These are phyloP conservation scores for Chlamydomonas incerta DNA, from an alignment of 139 green algal genomes.

Conservation along the genomic window DNA sequence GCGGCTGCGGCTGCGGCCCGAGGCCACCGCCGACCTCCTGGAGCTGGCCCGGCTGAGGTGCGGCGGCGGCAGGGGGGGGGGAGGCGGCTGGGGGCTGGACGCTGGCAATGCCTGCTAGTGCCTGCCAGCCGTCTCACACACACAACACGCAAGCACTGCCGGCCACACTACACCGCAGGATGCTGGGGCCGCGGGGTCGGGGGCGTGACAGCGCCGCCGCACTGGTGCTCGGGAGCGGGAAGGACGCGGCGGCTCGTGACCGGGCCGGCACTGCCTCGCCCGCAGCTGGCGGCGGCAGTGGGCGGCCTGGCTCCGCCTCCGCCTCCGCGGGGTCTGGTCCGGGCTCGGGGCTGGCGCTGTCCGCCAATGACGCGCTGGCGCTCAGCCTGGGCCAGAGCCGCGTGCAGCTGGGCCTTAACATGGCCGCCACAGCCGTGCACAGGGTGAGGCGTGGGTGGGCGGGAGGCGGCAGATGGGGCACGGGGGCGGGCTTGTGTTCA, in stretches of 20 bases:
- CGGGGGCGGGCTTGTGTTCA: background rate
- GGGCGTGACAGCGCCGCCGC: too few relatives aligned
- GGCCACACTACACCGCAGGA: too few relatives aligned
- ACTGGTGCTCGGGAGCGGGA: too few relatives aligned
- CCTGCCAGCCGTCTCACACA: too few relatives aligned
- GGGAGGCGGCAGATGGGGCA: background rate
- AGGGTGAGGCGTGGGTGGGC: background rate
- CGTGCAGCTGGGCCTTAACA: constrained; percentile 74
- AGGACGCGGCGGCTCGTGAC: too few relatives aligned
- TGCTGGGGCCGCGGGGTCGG: background rate
- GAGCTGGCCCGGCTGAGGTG: constrained; percentile 34
- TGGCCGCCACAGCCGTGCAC: constrained; percentile 65
- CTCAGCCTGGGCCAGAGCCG: constrained; percentile 31
- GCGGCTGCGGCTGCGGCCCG: constrained; percentile 13
- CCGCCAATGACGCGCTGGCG: constrained; percentile 35
- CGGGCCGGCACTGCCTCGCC: too few relatives aligned
- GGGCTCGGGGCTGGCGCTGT: too few relatives aligned
- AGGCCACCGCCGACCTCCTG: constrained; percentile 20
- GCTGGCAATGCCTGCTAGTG: background rate
- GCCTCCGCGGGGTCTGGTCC: too few relatives aligned
- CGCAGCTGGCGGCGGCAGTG: too few relatives aligned
- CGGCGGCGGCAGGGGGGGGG: background rate
- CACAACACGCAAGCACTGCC: too few relatives aligned
- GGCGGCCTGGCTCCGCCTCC: background rate
- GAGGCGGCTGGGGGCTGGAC: too few relatives aligned